Evolutionary conservation across 352 stramenopile species (phyloP).

Genomic region (Phytophthora pisi): DNA sequence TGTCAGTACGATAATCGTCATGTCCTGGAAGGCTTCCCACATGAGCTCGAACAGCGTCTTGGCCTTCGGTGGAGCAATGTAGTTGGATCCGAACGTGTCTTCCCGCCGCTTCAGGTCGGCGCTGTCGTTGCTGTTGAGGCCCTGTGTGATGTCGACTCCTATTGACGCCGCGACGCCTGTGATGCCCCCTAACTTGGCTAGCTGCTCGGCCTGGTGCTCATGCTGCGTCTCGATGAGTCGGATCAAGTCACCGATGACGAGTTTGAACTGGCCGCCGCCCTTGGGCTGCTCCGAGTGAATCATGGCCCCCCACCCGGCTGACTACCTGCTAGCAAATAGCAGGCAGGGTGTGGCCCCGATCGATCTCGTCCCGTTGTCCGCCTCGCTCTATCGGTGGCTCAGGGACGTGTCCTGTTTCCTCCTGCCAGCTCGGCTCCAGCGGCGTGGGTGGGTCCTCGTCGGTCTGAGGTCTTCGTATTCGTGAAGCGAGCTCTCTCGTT

Average conservation of each 20-base stretch:
- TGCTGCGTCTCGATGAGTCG: conserved; percentile 73
- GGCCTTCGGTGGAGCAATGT: conserved; percentile 56
- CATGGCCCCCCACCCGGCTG: conserved; percentile 28
- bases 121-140: conserved; percentile 56
- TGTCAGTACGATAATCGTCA: conserved; percentile 75
- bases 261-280: conserved; percentile 43
- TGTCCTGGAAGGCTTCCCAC: conserved; percentile 88
- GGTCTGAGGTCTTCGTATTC: conserved; percentile 13
- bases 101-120: conserved; percentile 56
- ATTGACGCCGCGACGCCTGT: conserved; percentile 57
- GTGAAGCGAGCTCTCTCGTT: conserved; percentile 25
- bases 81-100: conserved; percentile 72
- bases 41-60: conserved; percentile 81
- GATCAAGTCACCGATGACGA: conserved; percentile 64
- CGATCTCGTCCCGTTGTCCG: conserved; percentile 1
- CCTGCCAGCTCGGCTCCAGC: conserved; percentile 1
- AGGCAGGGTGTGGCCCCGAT: conserved; percentile 6
- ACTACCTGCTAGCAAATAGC: conserved; percentile 7
- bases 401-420: neutral
- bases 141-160: conserved; percentile 48
- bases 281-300: conserved; percentile 40
- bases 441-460: neutral
- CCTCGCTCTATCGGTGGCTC: conserved; percentile 2
- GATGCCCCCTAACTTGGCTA: conserved; percentile 60
- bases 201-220: conserved; percentile 60